These are phyloP conservation scores for Metrosideros polymorpha DNA, from an alignment of 441 rosid genomes.

Conservation along the genomic window DNA sequence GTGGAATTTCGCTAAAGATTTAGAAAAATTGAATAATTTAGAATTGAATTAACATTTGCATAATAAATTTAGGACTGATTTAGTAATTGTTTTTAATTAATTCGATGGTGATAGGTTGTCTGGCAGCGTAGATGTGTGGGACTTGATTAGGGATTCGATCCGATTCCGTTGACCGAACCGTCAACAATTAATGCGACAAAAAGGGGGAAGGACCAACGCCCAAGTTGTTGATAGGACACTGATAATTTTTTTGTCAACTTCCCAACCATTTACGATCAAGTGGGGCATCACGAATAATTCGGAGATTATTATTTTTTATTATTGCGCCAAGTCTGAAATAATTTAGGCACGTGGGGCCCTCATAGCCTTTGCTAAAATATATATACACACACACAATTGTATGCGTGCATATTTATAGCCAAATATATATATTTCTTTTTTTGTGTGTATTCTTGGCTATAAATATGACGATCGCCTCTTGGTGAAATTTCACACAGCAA, in stretches of 20 bases:
- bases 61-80: too few species aligned
- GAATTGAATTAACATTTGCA: rapidly evolving
- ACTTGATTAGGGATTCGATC: background rate
- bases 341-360: background rate
- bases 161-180: background rate
- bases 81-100: background rate
- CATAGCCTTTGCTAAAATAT: too few species aligned
- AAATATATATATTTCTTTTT: too few species aligned
- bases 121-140: rapidly evolving
- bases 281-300: background rate
- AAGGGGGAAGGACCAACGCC: background rate
- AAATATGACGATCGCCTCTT: background rate
- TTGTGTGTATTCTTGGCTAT: background rate
- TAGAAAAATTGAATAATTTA: background rate
- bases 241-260: background rate
- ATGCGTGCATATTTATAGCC: too few species aligned
- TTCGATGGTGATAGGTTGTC: background rate
- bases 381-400: too few species aligned
- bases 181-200: background rate
- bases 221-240: background rate
- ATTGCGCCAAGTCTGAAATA: background rate
- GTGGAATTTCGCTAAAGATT: background rate
- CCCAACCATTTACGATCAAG: background rate
- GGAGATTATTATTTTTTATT: background rate
- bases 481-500: background rate